Evolutionary conservation across 306 rosid genomes (phyloP).

Genomic region (Vicia sativa): DNA sequence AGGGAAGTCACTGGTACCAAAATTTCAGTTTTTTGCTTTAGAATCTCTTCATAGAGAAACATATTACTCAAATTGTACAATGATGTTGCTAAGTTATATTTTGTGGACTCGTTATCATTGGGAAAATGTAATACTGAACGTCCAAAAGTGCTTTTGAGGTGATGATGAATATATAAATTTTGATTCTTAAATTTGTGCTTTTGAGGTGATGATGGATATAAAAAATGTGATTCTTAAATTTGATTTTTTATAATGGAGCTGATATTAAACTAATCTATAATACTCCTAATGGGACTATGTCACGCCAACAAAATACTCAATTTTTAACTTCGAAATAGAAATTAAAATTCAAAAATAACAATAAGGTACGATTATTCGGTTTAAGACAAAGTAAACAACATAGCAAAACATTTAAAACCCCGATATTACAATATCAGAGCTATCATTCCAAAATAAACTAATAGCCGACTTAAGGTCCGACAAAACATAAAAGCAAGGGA

Average conservation of each 20-base stretch:
- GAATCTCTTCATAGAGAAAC: background rate
- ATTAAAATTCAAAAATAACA: too few relatives aligned
- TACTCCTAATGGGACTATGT: too few relatives aligned
- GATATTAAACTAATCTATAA: background rate
- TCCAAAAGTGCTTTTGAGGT: slow-evolving; percentile 1
- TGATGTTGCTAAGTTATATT: background rate
- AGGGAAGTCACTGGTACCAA: background rate
- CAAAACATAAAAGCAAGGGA: too few relatives aligned
- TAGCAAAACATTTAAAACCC: too few relatives aligned
- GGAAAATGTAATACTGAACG: background rate
- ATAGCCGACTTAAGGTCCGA: too few relatives aligned
- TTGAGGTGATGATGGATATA: background rate
- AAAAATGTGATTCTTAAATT: background rate
- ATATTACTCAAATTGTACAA: background rate
- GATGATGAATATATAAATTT: background rate
- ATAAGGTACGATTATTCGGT: too few relatives aligned
- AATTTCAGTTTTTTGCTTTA: background rate
- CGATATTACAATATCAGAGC: too few relatives aligned
- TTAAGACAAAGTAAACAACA: too few relatives aligned
- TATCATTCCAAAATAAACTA: too few relatives aligned
- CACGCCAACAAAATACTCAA: too few relatives aligned
- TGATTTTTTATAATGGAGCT: background rate
- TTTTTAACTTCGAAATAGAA: too few relatives aligned
- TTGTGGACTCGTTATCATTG: background rate
- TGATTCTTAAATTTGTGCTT: too few relatives aligned